A percentile compares a stretch with the other conserved stretches of the same genome.
Conservation (phyloP, 495 filamentous ascomycete species). For the Trichodelitschia bisporula region DNA sequence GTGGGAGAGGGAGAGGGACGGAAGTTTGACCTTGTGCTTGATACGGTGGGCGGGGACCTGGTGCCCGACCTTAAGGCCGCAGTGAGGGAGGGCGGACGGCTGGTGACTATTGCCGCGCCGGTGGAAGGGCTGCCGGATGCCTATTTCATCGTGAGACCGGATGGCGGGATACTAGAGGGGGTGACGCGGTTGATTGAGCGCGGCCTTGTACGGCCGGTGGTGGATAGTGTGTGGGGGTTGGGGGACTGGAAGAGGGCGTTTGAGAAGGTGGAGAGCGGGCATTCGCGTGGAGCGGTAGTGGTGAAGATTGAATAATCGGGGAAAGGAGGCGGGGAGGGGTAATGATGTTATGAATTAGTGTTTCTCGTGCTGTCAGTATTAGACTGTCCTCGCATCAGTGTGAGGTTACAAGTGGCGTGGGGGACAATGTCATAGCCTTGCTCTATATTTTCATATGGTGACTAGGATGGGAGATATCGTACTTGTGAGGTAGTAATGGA, state of each 20-base stretch:
- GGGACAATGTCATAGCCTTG: no score
- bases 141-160: background rate
- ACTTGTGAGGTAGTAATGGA: no score
- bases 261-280: background rate
- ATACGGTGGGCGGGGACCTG: background rate
- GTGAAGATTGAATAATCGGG: no score
- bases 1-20: background rate
- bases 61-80: background rate
- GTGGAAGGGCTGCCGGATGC: background rate
- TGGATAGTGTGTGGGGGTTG: conserved; percentile 1
- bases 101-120: background rate
- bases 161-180: background rate
- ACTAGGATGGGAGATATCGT: no score
- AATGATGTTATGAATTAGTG: no score
- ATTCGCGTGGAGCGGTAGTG: background rate
- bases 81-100: background rate
- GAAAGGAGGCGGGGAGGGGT: no score
- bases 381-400: no score
- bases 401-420: no score
- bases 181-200: background rate
- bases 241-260: background rate
- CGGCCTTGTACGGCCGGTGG: background rate
- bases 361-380: no score
- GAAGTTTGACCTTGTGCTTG: background rate
- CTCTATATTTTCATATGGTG: no score